phyloP scores from a whole-genome alignment of 179 eudicot species.

The Drosera spatulata region DNA sequence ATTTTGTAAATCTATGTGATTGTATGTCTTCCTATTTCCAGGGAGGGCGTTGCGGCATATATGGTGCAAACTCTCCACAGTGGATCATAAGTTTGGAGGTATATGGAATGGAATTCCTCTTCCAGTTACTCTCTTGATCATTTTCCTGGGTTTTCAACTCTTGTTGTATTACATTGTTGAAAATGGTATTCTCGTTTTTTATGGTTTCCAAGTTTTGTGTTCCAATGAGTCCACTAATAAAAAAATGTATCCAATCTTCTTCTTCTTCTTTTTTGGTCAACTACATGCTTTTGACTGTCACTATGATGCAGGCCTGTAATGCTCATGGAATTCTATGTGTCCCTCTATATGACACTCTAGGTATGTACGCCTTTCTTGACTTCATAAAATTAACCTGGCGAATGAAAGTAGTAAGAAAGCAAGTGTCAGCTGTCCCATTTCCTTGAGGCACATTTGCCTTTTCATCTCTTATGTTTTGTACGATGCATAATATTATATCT shows the following conservation, averaged over 20 bases:
- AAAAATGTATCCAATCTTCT: no score
- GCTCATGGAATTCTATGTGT: conserved; percentile 92
- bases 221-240: no score
- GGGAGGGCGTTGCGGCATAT: conserved; percentile 34
- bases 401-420: no score
- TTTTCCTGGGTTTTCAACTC: neutral
- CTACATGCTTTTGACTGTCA: conserved; percentile 1
- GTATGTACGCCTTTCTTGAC: conserved; percentile 25
- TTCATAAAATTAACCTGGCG: neutral
- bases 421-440: no score
- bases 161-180: neutral
- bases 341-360: conserved; percentile 86
- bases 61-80: conserved; percentile 69
- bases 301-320: conserved; percentile 82
- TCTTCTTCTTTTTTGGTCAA: no score
- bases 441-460: no score
- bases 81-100: conserved; percentile 99
- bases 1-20: no score
- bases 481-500: no score
- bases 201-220: no score
- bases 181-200: no score
- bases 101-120: conserved; percentile 3
- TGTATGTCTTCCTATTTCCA: neutral
- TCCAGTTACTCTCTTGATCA: neutral
- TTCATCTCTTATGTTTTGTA: no score